Conservation (phyloP, 2,329 filamentous ascomycete genomes). For the Aureobasidium melanogenum region DNA sequence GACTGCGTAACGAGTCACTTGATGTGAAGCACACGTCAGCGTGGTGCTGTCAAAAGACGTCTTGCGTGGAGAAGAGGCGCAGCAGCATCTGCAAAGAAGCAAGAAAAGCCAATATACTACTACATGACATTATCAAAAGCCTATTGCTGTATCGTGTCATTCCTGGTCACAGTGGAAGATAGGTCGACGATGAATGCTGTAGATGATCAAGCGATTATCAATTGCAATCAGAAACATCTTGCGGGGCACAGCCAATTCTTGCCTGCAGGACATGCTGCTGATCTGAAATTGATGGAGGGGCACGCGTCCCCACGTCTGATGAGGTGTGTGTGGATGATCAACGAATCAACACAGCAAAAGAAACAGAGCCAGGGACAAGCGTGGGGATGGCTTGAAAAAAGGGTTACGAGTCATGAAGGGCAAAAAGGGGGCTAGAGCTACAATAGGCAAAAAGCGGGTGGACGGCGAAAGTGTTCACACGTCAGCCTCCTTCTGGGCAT, state of each 20-base stretch:
- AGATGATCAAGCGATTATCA: neutral
- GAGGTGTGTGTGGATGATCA: neutral
- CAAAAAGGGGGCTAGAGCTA: slow-evolving; percentile 1
- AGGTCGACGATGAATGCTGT: neutral
- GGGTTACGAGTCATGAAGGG: neutral
- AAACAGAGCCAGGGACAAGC: neutral
- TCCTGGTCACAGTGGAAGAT: neutral
- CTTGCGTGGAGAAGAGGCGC: neutral
- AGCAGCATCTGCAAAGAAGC: neutral
- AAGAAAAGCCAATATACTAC: neutral
- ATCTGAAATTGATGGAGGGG: neutral
- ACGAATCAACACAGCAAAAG: neutral
- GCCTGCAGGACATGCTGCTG: neutral
- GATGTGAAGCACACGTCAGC: slow-evolving; percentile 3
- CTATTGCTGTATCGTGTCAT: neutral
- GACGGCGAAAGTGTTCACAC: slow-evolving; percentile 4
- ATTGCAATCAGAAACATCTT: neutral
- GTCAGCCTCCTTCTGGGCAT: slow-evolving; percentile 5
- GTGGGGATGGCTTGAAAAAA: neutral
- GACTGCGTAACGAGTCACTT: slow-evolving; percentile 5
- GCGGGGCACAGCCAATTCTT: neutral
- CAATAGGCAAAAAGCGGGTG: neutral
- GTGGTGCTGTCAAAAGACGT: neutral
- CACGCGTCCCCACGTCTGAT: neutral
- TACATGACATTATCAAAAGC: neutral